Base-by-base conservation (phyloP, 2,329 filamentous ascomycete genomes). In the Sporothrix pseudoabietina region DNA sequence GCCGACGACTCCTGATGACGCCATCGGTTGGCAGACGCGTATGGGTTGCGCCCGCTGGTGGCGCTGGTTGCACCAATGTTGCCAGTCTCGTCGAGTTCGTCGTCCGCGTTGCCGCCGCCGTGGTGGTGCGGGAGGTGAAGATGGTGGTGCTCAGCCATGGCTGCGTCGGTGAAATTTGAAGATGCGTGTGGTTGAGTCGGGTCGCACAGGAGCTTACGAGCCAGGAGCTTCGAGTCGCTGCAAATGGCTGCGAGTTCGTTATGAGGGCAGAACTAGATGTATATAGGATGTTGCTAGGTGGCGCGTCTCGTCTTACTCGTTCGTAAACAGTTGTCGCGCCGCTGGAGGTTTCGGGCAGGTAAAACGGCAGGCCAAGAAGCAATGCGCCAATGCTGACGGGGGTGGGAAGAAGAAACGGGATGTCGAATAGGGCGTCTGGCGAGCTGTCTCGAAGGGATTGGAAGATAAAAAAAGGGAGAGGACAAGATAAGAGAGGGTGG, bases 1-100 rank as follows among this genome's bases (percentile, higher is more conserved):
- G 87, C 83, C 14, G 83, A 82, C 0, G 89, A 90, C 78, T 91
- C 89, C 78, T 90, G 87, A 78, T 91, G 89, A 72, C 89, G 86
- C 89, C 89, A 91, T 77, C 83, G 83, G 78, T 69, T 69, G 10
- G 66, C 66, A 35, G 66, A 69, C 47, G 66, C 47, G 47, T 69
- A 12, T 9, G 66, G 47, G 30, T 69, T 69, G 30, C 47, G 66
- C 16, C 76, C 41, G 76, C 76, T 49, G 76, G 76, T 59, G 79
- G 76, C 47, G 5, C 76, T 47, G 76, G 75, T 49, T 76, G 76
- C 63, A 79, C 76, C 47, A n/a, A 14, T 12, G 30, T 26, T 69
- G 74, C 76, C 73, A 3, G 71, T 32, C 74, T 75, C 71, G 73
- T 75, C 74, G 74, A 59, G 9, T 14, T 61, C 69, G 41, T 69